Base-by-base conservation (phyloP, 148 eudicot species). In the Limonium bicolor region DNA sequence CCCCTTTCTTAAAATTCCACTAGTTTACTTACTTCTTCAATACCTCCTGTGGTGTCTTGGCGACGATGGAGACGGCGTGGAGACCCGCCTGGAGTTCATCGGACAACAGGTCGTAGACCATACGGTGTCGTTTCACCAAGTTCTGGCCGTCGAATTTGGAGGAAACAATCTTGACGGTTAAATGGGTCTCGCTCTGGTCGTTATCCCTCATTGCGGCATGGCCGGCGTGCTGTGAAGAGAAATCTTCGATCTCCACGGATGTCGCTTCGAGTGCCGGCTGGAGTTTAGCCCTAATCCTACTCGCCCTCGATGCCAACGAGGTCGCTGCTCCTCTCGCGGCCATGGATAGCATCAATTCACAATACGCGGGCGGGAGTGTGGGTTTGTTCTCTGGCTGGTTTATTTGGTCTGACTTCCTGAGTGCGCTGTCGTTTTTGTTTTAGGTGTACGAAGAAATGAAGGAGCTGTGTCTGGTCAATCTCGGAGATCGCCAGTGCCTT, bases 71-170 rank as follows among this genome's bases (percentile, higher is more conserved):
- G 20, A 81, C 67, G 0, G 93, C 93, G 46, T 81, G 85, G 58
- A 81, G 59, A 5, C 93, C 93, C 48, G 81, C 68, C 2, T 71
- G 60, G 39, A 81, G 81, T 36, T 81, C 85, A 55, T 77, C 85
- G 17, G 69, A 54, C 28, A 81, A 54, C 19, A 71, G 63, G 27
- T 77, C 85, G 45, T 81, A 81, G 30, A 81, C 78, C 78, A 81
- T 65, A 56, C 81, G 78, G 46, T 81, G 93, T 20, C 85, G 75
- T 47, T 71, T 77, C 30, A 81, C 81, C 5, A 81, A 85, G 26
- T 18, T 71, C 35, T 71, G 76, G 25, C 81, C 93, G 21, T 81
- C 71, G 50, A 81, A 81, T 41, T 71, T 71, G 14, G 43, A 42
- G 18, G 92, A 81, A 16, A 81, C 85, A 25, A 81, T 64, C 49